These are phyloP conservation scores for Coprinopsis strossmayeri DNA, from an alignment of 768 basidiomycete genomes.

Conservation along the genomic window DNA sequence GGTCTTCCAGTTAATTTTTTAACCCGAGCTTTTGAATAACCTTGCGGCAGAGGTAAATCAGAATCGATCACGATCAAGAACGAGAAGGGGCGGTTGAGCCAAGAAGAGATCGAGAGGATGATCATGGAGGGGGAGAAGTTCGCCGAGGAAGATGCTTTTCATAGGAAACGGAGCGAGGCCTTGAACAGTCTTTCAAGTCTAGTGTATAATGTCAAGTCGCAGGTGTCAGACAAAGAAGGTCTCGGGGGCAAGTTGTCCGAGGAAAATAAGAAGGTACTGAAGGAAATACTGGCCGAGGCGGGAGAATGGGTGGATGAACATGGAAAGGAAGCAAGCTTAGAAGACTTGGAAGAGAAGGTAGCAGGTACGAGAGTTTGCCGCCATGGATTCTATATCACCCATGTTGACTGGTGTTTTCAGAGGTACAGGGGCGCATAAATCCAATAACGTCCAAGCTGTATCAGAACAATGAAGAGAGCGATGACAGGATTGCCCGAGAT, in stretches of 20 bases:
- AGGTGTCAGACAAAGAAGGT: conserved; percentile 66
- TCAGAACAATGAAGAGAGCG: background rate
- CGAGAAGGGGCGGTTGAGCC: conserved; percentile 55
- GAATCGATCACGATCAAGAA: conserved; percentile 74
- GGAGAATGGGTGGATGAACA: conserved; percentile 74
- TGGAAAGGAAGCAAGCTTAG: conserved; percentile 53
- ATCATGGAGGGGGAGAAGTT: conserved; percentile 44
- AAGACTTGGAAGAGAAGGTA: conserved; percentile 78
- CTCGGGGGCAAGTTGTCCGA: conserved; percentile 61
- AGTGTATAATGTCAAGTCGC: conserved; percentile 62
- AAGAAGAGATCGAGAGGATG: conserved; percentile 54
- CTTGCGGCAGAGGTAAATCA: conserved; percentile 55
- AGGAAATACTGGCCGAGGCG: conserved; percentile 59
- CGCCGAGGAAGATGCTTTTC: conserved; percentile 32
- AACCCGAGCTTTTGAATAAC: conserved; percentile 4
- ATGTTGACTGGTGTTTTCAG: conserved; percentile 12
- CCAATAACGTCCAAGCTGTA: conserved; percentile 23
- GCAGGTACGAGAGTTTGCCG: conserved; percentile 23
- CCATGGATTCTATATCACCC: background rate
- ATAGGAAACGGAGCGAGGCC: conserved; percentile 55
- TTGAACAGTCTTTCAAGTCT: conserved; percentile 54
- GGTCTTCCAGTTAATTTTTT: conserved; percentile 40
- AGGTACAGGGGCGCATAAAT: conserved; percentile 17
- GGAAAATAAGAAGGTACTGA: conserved; percentile 54
- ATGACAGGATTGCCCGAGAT: too few relatives aligned